Evolutionary conservation across 164 flowering plant species (phyloP).

Genomic region (Nymphaea colorata): DNA sequence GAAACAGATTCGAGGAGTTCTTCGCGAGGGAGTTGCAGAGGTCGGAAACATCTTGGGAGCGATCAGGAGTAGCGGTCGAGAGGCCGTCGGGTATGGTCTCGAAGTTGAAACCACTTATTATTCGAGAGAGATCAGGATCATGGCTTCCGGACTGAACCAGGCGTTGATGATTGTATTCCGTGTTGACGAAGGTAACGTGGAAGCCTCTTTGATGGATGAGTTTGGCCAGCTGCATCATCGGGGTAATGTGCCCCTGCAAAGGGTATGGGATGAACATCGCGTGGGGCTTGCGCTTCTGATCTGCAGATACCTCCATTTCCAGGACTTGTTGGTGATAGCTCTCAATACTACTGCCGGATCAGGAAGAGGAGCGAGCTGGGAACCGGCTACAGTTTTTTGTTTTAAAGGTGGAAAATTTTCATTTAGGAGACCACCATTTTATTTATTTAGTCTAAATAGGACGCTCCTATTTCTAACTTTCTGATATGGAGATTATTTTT

Average conservation of each 20-base stretch:
- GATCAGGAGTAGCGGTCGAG: conserved; percentile 21
- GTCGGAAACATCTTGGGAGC: conserved; percentile 33
- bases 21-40: conserved; percentile 18
- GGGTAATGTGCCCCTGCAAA: conserved; percentile 34
- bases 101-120: conserved; percentile 24
- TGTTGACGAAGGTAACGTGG: conserved; percentile 28
- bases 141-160: conserved; percentile 28
- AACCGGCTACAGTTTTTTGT: no score
- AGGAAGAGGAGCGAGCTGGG: no score
- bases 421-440: no score
- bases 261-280: conserved; percentile 31
- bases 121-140: conserved; percentile 11
- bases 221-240: conserved; percentile 34
- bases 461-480: no score
- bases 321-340: no score
- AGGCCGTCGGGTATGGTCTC: conserved; percentile 43
- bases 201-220: conserved; percentile 32
- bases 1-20: conserved; percentile 20
- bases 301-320: no score
- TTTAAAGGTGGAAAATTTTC: no score
- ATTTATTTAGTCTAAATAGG: no score
- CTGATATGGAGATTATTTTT: no score
- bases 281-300: conserved; percentile 1
- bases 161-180: conserved; percentile 16
- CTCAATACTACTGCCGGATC: no score